Evolutionary conservation across 1,139 yeast species (phyloP).

Genomic region (Pneumocystis murina): DNA sequence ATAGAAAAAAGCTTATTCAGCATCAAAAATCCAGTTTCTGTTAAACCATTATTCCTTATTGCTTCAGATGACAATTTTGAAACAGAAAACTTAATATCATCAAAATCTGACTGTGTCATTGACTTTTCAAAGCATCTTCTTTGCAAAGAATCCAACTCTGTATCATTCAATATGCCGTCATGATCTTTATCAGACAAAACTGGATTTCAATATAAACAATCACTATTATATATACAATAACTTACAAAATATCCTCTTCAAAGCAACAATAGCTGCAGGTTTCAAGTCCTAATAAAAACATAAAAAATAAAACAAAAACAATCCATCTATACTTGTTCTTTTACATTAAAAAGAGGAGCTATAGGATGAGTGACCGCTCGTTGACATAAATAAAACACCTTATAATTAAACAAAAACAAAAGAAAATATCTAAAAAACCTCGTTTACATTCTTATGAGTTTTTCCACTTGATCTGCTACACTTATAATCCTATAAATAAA

Average conservation of each 20-base stretch:
- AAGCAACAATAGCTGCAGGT: conserved; percentile 59
- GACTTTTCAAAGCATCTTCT: conserved; percentile 54
- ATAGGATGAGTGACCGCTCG: conserved; percentile 84
- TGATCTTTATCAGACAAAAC: conserved; percentile 75
- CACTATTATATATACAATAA: neutral
- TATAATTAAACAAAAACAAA: neutral
- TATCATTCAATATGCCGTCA: conserved; percentile 61
- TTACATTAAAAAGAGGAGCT: conserved; percentile 88
- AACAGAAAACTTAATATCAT: conserved; percentile 32
- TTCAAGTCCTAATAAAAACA: conserved; percentile 33
- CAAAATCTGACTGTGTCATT: conserved; percentile 38
- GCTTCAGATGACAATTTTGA: conserved; percentile 11
- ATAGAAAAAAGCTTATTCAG: conserved; percentile 74
- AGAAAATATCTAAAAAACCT: conserved; percentile 24
- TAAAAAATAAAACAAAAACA: neutral
- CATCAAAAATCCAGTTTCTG: conserved; percentile 59
- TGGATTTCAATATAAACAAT: neutral
- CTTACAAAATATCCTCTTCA: conserved; percentile 54
- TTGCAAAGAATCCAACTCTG: conserved; percentile 57
- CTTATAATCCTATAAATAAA: neutral
- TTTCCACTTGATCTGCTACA: conserved; percentile 46
- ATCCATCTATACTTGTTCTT: conserved; percentile 37
- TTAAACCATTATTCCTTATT: conserved; percentile 35
- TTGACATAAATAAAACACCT: conserved; percentile 77
- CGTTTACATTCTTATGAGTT: conserved; percentile 62